phyloP scores from a whole-genome alignment of 768 basidiomycete species.

The Symmetrospora coprosmae region DNA sequence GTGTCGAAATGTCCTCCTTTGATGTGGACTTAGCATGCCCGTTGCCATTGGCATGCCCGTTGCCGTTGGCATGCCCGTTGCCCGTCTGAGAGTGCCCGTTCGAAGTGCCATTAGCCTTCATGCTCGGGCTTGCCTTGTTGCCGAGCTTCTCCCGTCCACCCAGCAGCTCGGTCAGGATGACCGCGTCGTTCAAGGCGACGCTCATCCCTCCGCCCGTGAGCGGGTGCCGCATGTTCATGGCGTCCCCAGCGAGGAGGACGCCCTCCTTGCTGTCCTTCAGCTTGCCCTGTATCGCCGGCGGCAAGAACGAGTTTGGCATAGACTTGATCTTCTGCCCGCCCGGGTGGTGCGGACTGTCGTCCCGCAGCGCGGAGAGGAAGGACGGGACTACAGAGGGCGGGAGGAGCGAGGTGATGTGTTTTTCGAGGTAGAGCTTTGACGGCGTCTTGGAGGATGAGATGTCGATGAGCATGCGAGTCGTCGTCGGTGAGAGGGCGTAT shows the following conservation, averaged over 20 bases:
- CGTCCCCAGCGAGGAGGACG: constrained; percentile 74
- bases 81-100: background rate
- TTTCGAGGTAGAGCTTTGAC: constrained; percentile 52
- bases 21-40: background rate
- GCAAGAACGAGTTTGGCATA: constrained; percentile 93
- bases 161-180: constrained; percentile 54
- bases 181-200: constrained; percentile 75
- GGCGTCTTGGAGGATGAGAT: constrained; percentile 68
- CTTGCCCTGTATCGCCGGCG: constrained; percentile 41
- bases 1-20: background rate
- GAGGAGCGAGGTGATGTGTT: constrained; percentile 63
- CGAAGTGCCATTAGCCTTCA: background rate
- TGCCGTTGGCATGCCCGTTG: background rate
- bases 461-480: constrained; percentile 88
- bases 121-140: background rate
- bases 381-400: constrained; percentile 56
- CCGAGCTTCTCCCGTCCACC: constrained; percentile 30
- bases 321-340: constrained; percentile 44
- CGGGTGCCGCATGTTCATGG: constrained; percentile 99
- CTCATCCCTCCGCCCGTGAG: constrained; percentile 96
- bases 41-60: background rate
- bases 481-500: constrained; percentile 74
- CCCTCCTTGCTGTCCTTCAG: constrained; percentile 48
- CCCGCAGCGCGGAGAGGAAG: constrained; percentile 56
- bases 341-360: constrained; percentile 32